phyloP scores from a whole-genome alignment of 305 asterid genomes.

The Rubia peregrina region DNA sequence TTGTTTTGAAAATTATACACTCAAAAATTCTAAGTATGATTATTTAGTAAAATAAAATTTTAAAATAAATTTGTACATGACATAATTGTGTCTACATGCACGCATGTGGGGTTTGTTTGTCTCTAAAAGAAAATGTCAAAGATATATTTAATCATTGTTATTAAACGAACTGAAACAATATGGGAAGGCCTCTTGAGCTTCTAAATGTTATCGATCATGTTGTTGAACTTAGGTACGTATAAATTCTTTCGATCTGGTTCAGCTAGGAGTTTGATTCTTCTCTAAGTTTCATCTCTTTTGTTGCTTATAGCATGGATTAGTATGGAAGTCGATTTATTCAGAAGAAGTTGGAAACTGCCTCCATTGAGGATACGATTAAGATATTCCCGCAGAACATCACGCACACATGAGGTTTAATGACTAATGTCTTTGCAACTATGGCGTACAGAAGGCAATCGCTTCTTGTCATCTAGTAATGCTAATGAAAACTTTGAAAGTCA shows the following conservation, averaged over 20 bases:
- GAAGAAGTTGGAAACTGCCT: constrained; percentile 10
- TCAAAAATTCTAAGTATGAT: no score
- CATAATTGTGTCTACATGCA: no score
- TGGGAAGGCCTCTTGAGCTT: constrained; percentile 54
- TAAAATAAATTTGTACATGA: no score
- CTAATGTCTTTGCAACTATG: constrained; percentile 82
- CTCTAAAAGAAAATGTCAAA: no score
- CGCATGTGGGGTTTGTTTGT: no score
- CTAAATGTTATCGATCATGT: constrained; percentile 39
- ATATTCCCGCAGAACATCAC: constrained; percentile 58
- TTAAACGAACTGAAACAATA: constrained; percentile 57
- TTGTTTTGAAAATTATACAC: no score
- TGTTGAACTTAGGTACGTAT: constrained; percentile 36
- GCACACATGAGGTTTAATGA: constrained; percentile 60
- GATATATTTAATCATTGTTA: not conserved
- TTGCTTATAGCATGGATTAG: no score
- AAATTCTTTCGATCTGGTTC: constrained; percentile 11
- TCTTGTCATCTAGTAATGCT: constrained; percentile 5
- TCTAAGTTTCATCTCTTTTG: not conserved
- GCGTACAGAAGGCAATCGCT: constrained; percentile 62
- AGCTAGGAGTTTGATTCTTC: constrained; percentile 11
- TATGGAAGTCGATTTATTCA: no score
- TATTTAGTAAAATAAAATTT: no score
- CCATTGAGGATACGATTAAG: constrained; percentile 59
- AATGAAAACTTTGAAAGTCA: constrained; percentile 4